These are phyloP conservation scores for Tylopilus sp. DNA, from an alignment of 1,284 basidiomycete genomes.

Conservation along the genomic window DNA sequence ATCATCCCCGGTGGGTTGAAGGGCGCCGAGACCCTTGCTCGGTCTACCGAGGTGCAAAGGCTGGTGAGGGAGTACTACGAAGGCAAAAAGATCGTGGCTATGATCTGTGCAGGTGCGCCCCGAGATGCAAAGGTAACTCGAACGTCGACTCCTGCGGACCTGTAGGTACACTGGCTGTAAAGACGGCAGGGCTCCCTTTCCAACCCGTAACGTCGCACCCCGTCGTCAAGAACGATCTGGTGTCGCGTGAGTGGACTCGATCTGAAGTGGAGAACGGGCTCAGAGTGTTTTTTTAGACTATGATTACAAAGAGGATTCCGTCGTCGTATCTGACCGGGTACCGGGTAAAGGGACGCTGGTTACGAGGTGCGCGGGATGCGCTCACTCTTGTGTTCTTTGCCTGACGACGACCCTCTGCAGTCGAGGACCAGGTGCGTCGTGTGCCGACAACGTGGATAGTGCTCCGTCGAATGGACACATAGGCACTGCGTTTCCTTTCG, in stretches of 20 bases:
- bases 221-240: slow-evolving; percentile 62
- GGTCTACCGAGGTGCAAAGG: slow-evolving; percentile 58
- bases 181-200: slow-evolving; percentile 57
- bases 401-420: slow-evolving; percentile 35
- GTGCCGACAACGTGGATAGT: not conserved
- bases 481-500: slow-evolving; percentile 78
- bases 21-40: slow-evolving; percentile 73
- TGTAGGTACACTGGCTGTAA: slow-evolving; percentile 65
- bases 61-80: slow-evolving; percentile 63
- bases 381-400: not conserved
- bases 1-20: slow-evolving; percentile 80
- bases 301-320: slow-evolving; percentile 73
- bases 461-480: not conserved
- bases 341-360: slow-evolving; percentile 54
- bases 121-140: not conserved
- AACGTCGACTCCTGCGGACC: not conserved
- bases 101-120: slow-evolving; percentile 75
- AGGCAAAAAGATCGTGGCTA: slow-evolving; percentile 63
- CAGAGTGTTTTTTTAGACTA: slow-evolving; percentile 49
- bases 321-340: slow-evolving; percentile 56
- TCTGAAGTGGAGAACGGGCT: not conserved
- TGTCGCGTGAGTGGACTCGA: slow-evolving; percentile 42
- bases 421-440: slow-evolving; percentile 67
- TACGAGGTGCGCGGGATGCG: slow-evolving; percentile 54
- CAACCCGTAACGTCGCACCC: slow-evolving; percentile 81